Base-by-base conservation (phyloP, 2,329 filamentous ascomycete species). In the Annulohypoxylon truncatum region DNA sequence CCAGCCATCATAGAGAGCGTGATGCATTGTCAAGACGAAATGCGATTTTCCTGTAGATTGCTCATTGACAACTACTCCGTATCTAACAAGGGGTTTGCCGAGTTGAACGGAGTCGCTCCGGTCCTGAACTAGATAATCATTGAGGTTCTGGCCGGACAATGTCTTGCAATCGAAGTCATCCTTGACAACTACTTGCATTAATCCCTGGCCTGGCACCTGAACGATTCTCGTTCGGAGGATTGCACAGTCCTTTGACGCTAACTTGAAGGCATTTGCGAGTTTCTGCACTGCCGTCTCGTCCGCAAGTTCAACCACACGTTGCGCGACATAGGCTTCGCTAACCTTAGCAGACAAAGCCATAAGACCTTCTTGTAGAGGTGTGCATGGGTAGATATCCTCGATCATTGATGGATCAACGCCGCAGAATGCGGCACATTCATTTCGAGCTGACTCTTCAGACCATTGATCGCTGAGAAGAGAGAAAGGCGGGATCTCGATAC, bases 1-100 rank as follows among this genome's bases (percentile, higher is more conserved):
- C 85, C 85, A 87, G 22, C 85, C 85, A 54, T 88, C 85, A 63
- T 88, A 88, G 0, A 87, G 72, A 3, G 82, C 83, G 67, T 88
- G 85, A 67, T 88, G 85, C 76, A 86, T 83, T 0, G 83, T 84
- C 66, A 85, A 75, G n/a, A 87, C 81, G 65, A 87, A 85, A 68
- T 80, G 77, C 13, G 76, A 71, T 47, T 76, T 78, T 33, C 72
- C 75, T 3, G 73, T 74, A 5, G 71, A 42, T 28, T 64, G 67
- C 2, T 71, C 64, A 29, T 79, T 76, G 2, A 75, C 58, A 10
- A 84, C 75, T 12, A 85, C 71, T 3, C 80, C 82, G 54, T 82
- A 85, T 7, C 83, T 80, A 2, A 82, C 79, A 7, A 86, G 77
- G 2, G 82, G 78, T 57, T 75, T 81, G 6, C 82, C 83, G 0